Percentiles rank a stretch among this genome's conserved stretches.
phyloP scores from a whole-genome alignment of 345 rosid genomes.

The Lepidium africanum region DNA sequence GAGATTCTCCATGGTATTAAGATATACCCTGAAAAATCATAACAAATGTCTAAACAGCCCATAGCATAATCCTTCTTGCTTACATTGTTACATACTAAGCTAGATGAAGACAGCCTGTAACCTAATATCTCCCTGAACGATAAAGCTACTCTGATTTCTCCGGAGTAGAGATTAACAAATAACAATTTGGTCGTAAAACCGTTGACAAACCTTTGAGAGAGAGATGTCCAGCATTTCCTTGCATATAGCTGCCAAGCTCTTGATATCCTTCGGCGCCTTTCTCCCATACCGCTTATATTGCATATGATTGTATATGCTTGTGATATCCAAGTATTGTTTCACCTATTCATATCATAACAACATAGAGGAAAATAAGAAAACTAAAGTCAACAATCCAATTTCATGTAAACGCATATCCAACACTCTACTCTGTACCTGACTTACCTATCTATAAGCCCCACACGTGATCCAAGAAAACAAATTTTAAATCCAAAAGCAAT shows the following conservation, averaged over 20 bases:
- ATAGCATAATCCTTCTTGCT: not conserved
- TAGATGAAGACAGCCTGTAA: not conserved
- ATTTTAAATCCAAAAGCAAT: not conserved
- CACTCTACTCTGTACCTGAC: not conserved
- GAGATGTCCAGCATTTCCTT: constrained; percentile 56
- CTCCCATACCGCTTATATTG: constrained; percentile 57
- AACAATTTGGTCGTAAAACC: not conserved
- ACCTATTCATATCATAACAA: constrained; percentile 41
- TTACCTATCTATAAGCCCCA: not conserved
- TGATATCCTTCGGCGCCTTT: constrained; percentile 52
- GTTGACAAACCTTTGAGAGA: constrained; percentile 58
- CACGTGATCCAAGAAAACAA: not conserved
- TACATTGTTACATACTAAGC: not conserved
- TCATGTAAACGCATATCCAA: not conserved
- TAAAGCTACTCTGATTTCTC: not conserved
- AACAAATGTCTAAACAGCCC: not conserved
- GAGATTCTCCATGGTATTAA: not conserved
- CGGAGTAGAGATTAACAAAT: not conserved
- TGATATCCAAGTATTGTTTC: constrained; percentile 80
- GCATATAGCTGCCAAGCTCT: constrained; percentile 69
- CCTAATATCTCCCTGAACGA: not conserved
- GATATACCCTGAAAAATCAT: not conserved
- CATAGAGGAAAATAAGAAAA: not conserved
- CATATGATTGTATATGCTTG: constrained; percentile 41
- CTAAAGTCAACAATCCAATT: not conserved